A percentile compares a stretch with the other conserved stretches of the same genome.
Evolutionary conservation across 345 rosid genomes (phyloP).

Genomic region (Citrus hindsii): DNA sequence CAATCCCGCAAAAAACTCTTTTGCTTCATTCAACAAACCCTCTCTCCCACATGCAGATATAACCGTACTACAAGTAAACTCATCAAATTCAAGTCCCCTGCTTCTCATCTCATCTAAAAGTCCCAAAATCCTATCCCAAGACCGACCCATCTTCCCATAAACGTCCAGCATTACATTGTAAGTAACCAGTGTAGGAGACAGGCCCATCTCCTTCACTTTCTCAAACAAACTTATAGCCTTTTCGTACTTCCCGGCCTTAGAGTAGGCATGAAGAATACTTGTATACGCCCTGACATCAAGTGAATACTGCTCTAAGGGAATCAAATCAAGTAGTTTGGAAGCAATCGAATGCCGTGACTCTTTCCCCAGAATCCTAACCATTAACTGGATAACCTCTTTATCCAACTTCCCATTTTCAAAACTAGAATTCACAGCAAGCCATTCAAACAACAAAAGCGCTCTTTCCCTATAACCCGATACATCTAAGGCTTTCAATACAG

Average conservation of each 20-base stretch:
- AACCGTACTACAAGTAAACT: slow-evolving; percentile 90
- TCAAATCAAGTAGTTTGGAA: slow-evolving; percentile 60
- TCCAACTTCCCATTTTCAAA: slow-evolving; percentile 40
- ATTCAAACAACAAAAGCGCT: slow-evolving; percentile 69
- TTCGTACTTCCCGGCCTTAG: slow-evolving; percentile 57
- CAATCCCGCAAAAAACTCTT: slow-evolving; percentile 61
- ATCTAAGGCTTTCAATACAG: slow-evolving; percentile 66
- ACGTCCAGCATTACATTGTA: slow-evolving; percentile 90
- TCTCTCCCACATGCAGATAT: slow-evolving; percentile 87
- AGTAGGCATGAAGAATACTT: slow-evolving; percentile 60
- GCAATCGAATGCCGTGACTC: slow-evolving; percentile 70
- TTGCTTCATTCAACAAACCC: slow-evolving; percentile 73
- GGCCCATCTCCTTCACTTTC: slow-evolving; percentile 63
- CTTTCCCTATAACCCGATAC: slow-evolving; percentile 63
- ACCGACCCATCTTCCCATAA: slow-evolving; percentile 85
- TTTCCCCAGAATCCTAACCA: slow-evolving; percentile 73
- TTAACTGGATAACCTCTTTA: slow-evolving; percentile 47
- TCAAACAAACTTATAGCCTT: slow-evolving; percentile 59
- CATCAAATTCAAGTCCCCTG: slow-evolving; percentile 61
- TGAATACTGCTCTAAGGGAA: slow-evolving; percentile 50
- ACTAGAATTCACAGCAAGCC: slow-evolving; percentile 40
- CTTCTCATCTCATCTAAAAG: slow-evolving; percentile 70
- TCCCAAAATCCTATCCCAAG: slow-evolving; percentile 57
- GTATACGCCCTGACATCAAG: slow-evolving; percentile 82
- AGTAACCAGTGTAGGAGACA: slow-evolving; percentile 78